These are phyloP conservation scores for Blastobotrys persicus DNA, from an alignment of 1,139 yeast genomes.

Conservation along the genomic window DNA sequence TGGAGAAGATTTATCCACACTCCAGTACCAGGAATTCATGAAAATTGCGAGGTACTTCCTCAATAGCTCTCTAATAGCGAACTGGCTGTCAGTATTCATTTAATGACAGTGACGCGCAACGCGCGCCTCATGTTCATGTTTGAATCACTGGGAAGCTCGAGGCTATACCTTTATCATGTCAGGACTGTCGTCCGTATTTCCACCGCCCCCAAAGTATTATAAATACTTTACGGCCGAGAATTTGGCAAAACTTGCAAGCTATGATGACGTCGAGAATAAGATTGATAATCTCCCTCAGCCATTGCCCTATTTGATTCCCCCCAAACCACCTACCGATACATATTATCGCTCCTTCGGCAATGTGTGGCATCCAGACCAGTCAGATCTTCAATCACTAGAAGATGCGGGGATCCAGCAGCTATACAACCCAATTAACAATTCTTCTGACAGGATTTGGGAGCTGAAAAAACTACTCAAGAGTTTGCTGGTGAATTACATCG, in stretches of 20 bases:
- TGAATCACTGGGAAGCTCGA: not conserved
- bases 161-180: slow-evolving; percentile 23
- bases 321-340: slow-evolving; percentile 54
- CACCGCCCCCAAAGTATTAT: slow-evolving; percentile 81
- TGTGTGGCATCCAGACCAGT: slow-evolving; percentile 71
- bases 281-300: slow-evolving; percentile 23
- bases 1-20: too few relatives aligned
- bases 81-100: not conserved
- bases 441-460: slow-evolving; percentile 53
- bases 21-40: too few relatives aligned
- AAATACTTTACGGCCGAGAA: slow-evolving; percentile 67
- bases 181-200: slow-evolving; percentile 62
- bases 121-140: not conserved
- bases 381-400: slow-evolving; percentile 58
- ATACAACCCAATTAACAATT: slow-evolving; percentile 39
- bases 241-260: slow-evolving; percentile 38
- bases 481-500: slow-evolving; percentile 66
- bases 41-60: too few relatives aligned
- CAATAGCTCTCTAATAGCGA: not conserved
- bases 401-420: slow-evolving; percentile 69
- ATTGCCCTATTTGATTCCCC: slow-evolving; percentile 60
- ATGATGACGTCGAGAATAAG: slow-evolving; percentile 21
- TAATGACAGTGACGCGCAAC: not conserved
- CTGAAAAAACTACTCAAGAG: slow-evolving; percentile 69
- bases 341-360: slow-evolving; percentile 79